Evolutionary conservation across 2,329 filamentous ascomycete genomes (phyloP).

Genomic region (Proliferodiscus dingleyae): DNA sequence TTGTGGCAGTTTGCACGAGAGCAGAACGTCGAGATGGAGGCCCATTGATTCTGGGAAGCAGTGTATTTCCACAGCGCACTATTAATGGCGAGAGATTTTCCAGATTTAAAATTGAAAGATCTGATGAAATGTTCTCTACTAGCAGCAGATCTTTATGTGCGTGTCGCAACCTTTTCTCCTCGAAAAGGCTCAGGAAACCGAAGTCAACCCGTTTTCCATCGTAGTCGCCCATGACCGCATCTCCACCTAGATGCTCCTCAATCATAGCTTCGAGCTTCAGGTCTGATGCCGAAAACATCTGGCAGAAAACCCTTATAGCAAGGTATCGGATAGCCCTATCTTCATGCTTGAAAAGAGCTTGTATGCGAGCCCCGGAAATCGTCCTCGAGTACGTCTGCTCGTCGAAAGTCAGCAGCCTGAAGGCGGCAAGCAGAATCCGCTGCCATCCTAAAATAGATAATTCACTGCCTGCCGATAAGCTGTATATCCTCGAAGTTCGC

Average conservation of each 20-base stretch:
- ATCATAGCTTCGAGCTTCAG: constrained; percentile 69
- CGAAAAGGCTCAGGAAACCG: constrained; percentile 60
- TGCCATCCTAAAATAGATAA: constrained; percentile 37
- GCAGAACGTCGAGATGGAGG: constrained; percentile 42
- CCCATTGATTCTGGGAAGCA: constrained; percentile 61
- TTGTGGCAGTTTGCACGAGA: constrained; percentile 69
- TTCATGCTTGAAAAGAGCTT: constrained; percentile 60
- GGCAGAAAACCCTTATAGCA: constrained; percentile 73
- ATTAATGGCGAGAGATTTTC: constrained; percentile 55
- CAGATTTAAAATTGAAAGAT: constrained; percentile 12
- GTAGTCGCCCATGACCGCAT: constrained; percentile 62
- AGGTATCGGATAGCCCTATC: constrained; percentile 67
- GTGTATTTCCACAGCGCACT: constrained; percentile 58
- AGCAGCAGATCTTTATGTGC: constrained; percentile 10
- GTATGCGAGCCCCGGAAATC: constrained; percentile 62
- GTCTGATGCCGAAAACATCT: constrained; percentile 76
- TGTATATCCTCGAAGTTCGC: constrained; percentile 18
- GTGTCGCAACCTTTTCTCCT: constrained; percentile 38
- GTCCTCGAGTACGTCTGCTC: constrained; percentile 59
- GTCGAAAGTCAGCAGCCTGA: constrained; percentile 76
- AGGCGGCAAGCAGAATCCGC: constrained; percentile 60
- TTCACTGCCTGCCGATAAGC: constrained; percentile 25
- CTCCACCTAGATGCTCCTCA: constrained; percentile 55
- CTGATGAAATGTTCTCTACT: background rate
- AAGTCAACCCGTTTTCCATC: constrained; percentile 77